Evolutionary conservation across 345 rosid genomes (phyloP).

Genomic region (Sisymbrium altissimum): DNA sequence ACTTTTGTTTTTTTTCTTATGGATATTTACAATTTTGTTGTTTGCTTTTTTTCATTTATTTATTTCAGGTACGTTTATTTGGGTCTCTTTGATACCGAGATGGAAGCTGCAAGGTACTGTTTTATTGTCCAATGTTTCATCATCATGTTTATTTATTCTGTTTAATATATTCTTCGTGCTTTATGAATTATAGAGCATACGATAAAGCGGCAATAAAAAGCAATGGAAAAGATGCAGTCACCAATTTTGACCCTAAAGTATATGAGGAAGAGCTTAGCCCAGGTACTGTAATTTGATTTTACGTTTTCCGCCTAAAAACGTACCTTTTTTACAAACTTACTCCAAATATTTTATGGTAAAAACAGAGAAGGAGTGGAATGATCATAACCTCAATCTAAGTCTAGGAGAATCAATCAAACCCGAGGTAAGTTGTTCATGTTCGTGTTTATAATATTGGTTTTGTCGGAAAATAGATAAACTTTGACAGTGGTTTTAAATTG

Average conservation of each 20-base stretch:
- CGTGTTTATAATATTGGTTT: not conserved
- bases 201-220: constrained; percentile 92
- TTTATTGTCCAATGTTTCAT: not conserved
- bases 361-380: constrained; percentile 23
- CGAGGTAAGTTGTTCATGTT: constrained; percentile 12
- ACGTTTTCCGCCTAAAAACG: not conserved
- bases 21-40: not conserved
- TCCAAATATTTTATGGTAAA: not conserved
- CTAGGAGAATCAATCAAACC: constrained; percentile 50
- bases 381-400: constrained; percentile 80
- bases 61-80: constrained; percentile 71
- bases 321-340: not conserved
- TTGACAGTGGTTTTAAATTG: not conserved
- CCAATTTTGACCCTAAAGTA: constrained; percentile 83
- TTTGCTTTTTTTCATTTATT: not conserved
- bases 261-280: constrained; percentile 61
- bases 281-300: constrained; percentile 30
- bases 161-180: not conserved
- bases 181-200: constrained; percentile 48
- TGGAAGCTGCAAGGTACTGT: constrained; percentile 88
- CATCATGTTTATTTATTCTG: not conserved
- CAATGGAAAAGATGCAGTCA: constrained; percentile 94
- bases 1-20: not conserved
- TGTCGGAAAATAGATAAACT: not conserved
- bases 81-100: constrained; percentile 91